phyloP scores from a whole-genome alignment of 2,329 filamentous ascomycete genomes.

The Dothiorella sarmentorum region DNA sequence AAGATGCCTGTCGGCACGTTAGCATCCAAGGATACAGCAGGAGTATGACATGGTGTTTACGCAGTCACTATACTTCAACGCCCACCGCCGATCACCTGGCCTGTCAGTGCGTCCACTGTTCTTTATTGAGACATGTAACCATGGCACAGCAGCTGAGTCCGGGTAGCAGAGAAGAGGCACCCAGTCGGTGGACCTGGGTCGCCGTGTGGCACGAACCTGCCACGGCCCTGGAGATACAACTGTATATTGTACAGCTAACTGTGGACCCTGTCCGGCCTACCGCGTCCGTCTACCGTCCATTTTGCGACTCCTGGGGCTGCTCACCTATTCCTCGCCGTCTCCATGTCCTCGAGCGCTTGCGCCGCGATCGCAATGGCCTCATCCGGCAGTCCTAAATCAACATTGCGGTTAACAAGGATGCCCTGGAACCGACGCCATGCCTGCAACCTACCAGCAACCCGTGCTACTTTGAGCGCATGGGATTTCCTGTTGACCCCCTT shows the following conservation, averaged over 20 bases:
- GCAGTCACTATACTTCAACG: conserved; percentile 3
- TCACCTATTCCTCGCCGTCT: not conserved
- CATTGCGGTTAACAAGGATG: not conserved
- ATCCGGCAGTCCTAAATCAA: conserved; percentile 62
- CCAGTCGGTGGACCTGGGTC: conserved; percentile 11
- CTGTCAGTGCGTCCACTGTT: not conserved
- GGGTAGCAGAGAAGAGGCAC: conserved; percentile 1
- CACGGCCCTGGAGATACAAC: conserved; percentile 3
- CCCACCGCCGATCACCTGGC: conserved; percentile 3
- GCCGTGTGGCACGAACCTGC: conserved; percentile 4
- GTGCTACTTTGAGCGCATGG: conserved; percentile 93
- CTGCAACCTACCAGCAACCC: conserved; percentile 60
- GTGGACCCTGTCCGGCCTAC: conserved; percentile 9
- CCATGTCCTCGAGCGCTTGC: conserved; percentile 48
- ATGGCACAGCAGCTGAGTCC: conserved; percentile 14
- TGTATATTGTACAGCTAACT: conserved; percentile 6
- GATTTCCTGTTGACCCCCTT: conserved; percentile 81
- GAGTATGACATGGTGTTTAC: conserved; percentile 10
- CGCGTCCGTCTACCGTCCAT: not conserved
- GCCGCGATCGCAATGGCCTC: conserved; percentile 66
- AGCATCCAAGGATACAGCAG: not conserved
- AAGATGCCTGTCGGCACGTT: not conserved
- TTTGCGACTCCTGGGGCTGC: not conserved
- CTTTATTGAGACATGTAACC: conserved; percentile 15
- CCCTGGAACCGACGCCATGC: not conserved